Evolutionary conservation across 2,329 filamentous ascomycete species (phyloP).

Genomic region (Nothophoma quercina): DNA sequence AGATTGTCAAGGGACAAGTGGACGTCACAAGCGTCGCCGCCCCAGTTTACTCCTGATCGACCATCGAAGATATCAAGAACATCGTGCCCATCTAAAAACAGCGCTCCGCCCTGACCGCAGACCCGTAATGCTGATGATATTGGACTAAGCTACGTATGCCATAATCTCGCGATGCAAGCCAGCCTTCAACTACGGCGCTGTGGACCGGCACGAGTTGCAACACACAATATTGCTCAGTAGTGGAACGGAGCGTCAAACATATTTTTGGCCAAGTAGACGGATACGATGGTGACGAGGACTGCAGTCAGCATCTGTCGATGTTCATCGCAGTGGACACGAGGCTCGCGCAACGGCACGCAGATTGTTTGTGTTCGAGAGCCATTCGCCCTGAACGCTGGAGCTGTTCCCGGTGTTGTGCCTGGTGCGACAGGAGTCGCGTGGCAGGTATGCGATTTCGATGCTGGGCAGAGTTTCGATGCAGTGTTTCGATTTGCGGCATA

Average conservation of each 20-base stretch:
- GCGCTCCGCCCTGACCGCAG: neutral
- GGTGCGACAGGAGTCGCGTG: neutral
- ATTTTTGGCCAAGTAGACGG: too few species aligned
- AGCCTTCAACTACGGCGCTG: neutral
- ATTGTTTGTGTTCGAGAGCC: neutral
- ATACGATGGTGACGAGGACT: too few species aligned
- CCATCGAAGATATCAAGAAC: constrained; percentile 12
- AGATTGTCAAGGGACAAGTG: neutral
- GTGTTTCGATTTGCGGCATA: neutral
- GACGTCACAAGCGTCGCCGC: constrained; percentile 2
- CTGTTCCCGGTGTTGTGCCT: neutral
- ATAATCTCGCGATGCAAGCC: neutral
- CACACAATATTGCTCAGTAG: too few species aligned
- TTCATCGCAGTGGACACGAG: too few species aligned
- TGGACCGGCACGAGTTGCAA: too few species aligned
- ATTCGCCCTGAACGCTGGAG: neutral
- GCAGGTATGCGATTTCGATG: neutral
- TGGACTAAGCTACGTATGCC: neutral
- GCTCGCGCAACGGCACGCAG: neutral
- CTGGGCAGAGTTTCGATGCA: constrained; percentile 2
- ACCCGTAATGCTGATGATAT: neutral
- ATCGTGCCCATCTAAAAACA: constrained; percentile 1
- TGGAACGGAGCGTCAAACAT: too few species aligned
- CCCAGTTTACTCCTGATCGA: neutral
- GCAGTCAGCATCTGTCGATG: too few species aligned